phyloP scores from a whole-genome alignment of 1,139 yeast species.

The Arxiozyma slooffiae region DNA sequence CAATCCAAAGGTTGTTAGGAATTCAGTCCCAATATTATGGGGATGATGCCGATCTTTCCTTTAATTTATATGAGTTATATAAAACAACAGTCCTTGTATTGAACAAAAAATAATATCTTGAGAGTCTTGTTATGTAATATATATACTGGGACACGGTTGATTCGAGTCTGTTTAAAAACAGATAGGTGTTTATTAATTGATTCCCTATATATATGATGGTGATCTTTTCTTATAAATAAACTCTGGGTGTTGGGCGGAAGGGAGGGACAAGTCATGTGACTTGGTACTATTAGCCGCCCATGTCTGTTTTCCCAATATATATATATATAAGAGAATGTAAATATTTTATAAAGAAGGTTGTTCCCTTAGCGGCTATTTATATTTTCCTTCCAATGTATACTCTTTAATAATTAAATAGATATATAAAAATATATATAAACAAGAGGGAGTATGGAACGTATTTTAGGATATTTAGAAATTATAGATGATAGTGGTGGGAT shows the following conservation, averaged over 20 bases:
- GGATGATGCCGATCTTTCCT: too few species aligned
- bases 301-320: background rate
- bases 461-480: constrained; percentile 13
- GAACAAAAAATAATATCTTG: background rate
- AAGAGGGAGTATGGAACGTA: constrained; percentile 4
- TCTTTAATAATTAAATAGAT: too few species aligned
- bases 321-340: background rate
- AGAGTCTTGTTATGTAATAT: background rate
- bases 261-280: background rate
- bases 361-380: background rate
- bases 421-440: background rate
- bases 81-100: too few species aligned
- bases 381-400: too few species aligned
- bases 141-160: too few species aligned
- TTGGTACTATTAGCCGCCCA: background rate
- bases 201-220: too few species aligned
- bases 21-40: too few species aligned
- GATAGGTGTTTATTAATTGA: too few species aligned
- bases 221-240: background rate
- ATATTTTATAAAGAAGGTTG: background rate
- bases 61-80: too few species aligned
- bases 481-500: constrained; percentile 7
- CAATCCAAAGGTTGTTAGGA: too few species aligned
- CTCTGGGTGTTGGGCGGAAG: too few species aligned
- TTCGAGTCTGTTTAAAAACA: too few species aligned